Percentiles rank a stretch among this genome's conserved stretches.
Conservation (phyloP, 768 basidiomycete species). For the Coprinopsis marcescibilis region DNA sequence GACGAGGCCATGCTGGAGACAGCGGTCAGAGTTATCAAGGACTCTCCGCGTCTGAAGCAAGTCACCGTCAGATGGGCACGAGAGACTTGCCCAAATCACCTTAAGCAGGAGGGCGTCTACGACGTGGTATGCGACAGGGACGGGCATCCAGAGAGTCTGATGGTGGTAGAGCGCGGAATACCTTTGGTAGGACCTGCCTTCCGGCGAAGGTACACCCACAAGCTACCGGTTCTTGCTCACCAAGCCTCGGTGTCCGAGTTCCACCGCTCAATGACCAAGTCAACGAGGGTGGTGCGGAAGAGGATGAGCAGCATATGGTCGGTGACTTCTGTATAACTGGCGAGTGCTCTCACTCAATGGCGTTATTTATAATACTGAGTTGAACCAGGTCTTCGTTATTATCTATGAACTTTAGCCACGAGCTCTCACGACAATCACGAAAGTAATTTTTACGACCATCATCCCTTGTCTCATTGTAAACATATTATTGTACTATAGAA, state of each 20-base stretch:
- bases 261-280: constrained; percentile 1
- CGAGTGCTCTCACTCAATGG: too few species aligned
- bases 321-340: too few species aligned
- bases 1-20: constrained; percentile 41
- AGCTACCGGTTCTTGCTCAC: background rate
- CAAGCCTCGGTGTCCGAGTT: constrained; percentile 11
- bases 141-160: constrained; percentile 21
- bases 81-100: constrained; percentile 40
- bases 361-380: too few species aligned
- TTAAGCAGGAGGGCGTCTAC: constrained; percentile 43
- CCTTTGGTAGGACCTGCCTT: constrained; percentile 36
- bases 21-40: constrained; percentile 31
- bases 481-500: too few species aligned
- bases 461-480: too few species aligned
- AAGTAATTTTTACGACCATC: too few species aligned
- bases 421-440: too few species aligned
- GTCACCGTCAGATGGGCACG: constrained; percentile 45
- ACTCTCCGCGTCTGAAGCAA: constrained; percentile 30
- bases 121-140: constrained; percentile 25
- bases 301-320: constrained; percentile 6
- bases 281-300: background rate
- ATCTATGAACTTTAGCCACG: too few species aligned
- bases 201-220: constrained; percentile 21
- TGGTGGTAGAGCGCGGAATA: constrained; percentile 36
- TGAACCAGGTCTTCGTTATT: too few species aligned